Evolutionary conservation across 2,329 filamentous ascomycete species (phyloP), one percentile per base, ranked within the genome.

Genomic region (Atkinsonella texensis): DNA sequence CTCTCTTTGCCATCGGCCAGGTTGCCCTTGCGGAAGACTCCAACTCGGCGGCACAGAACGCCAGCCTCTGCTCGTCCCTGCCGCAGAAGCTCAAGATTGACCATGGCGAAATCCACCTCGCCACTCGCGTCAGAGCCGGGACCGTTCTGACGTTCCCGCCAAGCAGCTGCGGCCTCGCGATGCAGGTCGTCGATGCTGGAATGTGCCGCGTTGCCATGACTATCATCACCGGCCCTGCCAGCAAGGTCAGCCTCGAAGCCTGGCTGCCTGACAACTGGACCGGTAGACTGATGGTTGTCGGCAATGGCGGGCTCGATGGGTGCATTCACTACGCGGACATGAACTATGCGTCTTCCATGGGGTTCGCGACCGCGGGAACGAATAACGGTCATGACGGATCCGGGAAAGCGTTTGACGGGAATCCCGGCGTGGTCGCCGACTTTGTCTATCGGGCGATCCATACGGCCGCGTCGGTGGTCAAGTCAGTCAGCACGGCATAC

Each of bases 351-450:
- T 60, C 66, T 7, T 58, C 62, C 2, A 58, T 69, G 12, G 73
- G 72, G 0, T 76, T 76, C 55, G 71, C 73, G 1, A 63, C 69
- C 1, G 68, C 76, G 23, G 73, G 73, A 2, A 70, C 73, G 7
- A 76, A 77, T 57, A 75, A 74, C 33, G 74, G 74, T 23, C 74
- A 77, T 53, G 70, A 75, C 50, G 74, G 74, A 39, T 0, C 56
- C 60, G 1, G 66, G 57, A 1, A 40, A 51, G 0, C 51, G 59
- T 65, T 70, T 46, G 57, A 68, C 15, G 59, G 69, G 35, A 68
- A 69, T 50, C 58, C 65, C 0, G 70, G 69, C 10, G 59, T 66
- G 1, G 43, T 69, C 0, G 57, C 59, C 43, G 69, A 72, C 54
- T 72, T 66, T 52, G 60, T 63, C 9, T 65, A 63, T 40, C 54